Conservation (phyloP, 1,284 basidiomycete genomes). For the Apiotrichum sp. region DNA sequence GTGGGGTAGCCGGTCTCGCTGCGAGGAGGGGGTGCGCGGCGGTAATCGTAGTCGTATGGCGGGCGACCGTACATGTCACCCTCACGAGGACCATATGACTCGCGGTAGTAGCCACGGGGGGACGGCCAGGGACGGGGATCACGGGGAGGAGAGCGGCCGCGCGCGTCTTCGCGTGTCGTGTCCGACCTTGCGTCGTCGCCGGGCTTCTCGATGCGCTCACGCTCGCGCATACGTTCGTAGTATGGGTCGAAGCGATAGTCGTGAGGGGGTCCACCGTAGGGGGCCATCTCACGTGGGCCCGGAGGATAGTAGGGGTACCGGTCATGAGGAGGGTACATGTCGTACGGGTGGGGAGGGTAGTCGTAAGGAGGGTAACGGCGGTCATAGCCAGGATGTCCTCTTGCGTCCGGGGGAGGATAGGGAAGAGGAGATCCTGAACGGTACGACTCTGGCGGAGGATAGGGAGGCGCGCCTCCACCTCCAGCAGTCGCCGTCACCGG, state of each 20-base stretch:
- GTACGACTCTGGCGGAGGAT: slow-evolving; percentile 12
- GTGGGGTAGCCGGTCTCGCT: background rate
- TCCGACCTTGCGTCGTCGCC: background rate
- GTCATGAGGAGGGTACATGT: slow-evolving; percentile 3
- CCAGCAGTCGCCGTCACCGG: slow-evolving; percentile 16
- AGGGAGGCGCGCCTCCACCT: background rate
- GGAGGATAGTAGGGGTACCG: slow-evolving; percentile 13
- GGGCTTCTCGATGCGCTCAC: background rate
- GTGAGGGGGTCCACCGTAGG: slow-evolving; percentile 5
- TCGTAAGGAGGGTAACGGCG: slow-evolving; percentile 12
- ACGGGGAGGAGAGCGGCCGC: slow-evolving; percentile 1
- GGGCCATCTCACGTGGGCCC: background rate
- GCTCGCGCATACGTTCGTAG: slow-evolving; percentile 13
- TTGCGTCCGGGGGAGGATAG: slow-evolving; percentile 1
- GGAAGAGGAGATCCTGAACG: slow-evolving; percentile 13
- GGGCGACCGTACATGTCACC: slow-evolving; percentile 1
- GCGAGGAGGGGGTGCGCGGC: background rate
- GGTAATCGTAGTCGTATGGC: slow-evolving; percentile 1
- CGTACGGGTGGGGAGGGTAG: slow-evolving; percentile 2
- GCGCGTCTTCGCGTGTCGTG: background rate
- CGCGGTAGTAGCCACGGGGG: slow-evolving; percentile 11
- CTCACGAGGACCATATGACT: slow-evolving; percentile 1
- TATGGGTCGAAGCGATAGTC: slow-evolving; percentile 16
- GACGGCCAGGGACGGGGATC: slow-evolving; percentile 4
- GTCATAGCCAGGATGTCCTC: slow-evolving; percentile 2